Evolutionary conservation across 176 grass and related monocot species (phyloP).

Genomic region (Typha latifolia): DNA sequence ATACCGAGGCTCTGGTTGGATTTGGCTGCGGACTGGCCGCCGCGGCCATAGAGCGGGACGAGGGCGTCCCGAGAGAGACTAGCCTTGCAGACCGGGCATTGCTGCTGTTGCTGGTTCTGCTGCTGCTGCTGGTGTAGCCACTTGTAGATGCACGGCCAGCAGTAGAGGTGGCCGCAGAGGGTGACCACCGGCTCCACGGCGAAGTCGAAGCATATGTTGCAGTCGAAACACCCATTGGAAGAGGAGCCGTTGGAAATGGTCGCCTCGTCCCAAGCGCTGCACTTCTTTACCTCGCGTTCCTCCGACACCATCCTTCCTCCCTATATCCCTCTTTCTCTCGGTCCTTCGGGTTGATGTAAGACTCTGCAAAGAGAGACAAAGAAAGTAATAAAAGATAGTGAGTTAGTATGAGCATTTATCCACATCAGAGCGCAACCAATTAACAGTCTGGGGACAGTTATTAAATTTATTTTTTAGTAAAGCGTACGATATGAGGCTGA

Average conservation of each 20-base stretch:
- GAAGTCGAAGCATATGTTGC: conserved; percentile 88
- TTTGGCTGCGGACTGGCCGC: conserved; percentile 27
- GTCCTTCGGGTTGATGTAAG: background rate
- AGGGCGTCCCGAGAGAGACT: conserved; percentile 34
- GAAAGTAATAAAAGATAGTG: too few relatives aligned
- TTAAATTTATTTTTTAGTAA: too few relatives aligned
- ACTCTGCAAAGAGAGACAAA: background rate
- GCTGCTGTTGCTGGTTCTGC: conserved; percentile 16
- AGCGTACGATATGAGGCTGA: too few relatives aligned
- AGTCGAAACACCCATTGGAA: conserved; percentile 66
- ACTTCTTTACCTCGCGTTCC: conserved; percentile 8
- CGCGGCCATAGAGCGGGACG: conserved; percentile 84
- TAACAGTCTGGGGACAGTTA: too few relatives aligned
- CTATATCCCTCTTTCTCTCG: background rate
- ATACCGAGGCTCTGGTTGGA: conserved; percentile 7
- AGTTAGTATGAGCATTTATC: too few relatives aligned
- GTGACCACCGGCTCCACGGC: conserved; percentile 80
- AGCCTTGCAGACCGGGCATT: conserved; percentile 85
- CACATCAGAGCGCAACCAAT: too few relatives aligned
- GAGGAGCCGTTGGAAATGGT: conserved; percentile 11
- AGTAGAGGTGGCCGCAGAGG: conserved; percentile 90
- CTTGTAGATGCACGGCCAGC: conserved; percentile 97
- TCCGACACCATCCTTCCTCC: background rate
- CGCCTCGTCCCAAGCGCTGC: background rate
- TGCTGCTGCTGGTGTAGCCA: conserved; percentile 46